These are phyloP conservation scores for Mycosphaerelloides madeirae DNA, from an alignment of 2,329 filamentous ascomycete species.

Conservation along the genomic window DNA sequence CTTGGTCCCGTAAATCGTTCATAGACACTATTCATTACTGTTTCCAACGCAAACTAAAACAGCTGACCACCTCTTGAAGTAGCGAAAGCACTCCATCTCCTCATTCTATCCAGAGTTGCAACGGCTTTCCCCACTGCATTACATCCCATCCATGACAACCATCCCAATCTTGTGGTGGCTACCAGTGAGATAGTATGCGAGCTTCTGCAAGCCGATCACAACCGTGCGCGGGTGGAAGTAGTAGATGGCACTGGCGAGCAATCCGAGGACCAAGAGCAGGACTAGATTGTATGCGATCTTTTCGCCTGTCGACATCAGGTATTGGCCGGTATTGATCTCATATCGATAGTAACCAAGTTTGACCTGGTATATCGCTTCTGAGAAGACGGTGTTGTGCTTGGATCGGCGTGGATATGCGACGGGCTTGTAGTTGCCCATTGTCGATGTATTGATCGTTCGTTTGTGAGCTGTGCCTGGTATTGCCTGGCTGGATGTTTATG, in stretches of 20 bases:
- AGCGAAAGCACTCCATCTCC: too few species aligned
- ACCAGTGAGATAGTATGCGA: conserved; percentile 22
- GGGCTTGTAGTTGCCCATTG: conserved; percentile 26
- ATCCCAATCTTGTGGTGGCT: conserved; percentile 1
- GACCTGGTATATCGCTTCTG: conserved; percentile 19
- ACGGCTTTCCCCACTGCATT: too few species aligned
- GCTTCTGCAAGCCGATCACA: conserved; percentile 9
- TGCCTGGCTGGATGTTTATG: too few species aligned
- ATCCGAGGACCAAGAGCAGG: conserved; percentile 14
- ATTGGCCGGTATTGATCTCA: conserved; percentile 25
- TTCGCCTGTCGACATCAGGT: conserved; percentile 27
- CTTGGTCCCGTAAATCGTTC: too few species aligned
- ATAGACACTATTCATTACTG: too few species aligned
- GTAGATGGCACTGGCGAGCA: conserved; percentile 19
- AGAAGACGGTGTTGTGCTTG: conserved; percentile 17
- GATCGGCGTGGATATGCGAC: conserved; percentile 21
- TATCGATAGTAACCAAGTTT: conserved; percentile 27
- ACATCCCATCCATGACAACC: too few species aligned
- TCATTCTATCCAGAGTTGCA: too few species aligned
- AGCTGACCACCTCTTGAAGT: too few species aligned
- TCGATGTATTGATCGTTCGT: neutral
- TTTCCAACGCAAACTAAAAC: too few species aligned
- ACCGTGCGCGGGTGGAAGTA: conserved; percentile 20
- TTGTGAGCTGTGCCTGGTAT: too few species aligned
- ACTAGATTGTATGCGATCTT: conserved; percentile 27